phyloP scores from a whole-genome alignment of 192 early-diverging fungal genomes.

The Spizellomyces sp. region DNA sequence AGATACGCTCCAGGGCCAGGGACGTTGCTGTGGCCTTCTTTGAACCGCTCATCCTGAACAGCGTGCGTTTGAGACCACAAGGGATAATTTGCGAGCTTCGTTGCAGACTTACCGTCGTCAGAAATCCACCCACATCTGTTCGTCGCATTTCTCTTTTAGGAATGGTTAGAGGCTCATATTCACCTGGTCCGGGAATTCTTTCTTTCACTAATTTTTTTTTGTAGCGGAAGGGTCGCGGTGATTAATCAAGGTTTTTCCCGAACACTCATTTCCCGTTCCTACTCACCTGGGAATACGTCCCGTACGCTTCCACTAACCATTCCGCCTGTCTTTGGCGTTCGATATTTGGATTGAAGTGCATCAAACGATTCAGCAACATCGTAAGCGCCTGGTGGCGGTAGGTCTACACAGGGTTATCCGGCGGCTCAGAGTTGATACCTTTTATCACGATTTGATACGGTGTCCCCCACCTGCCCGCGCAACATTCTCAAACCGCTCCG shows the following conservation, averaged over 20 bases:
- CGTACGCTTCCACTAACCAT: constrained; percentile 39
- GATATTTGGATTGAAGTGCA: constrained; percentile 36
- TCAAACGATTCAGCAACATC: constrained; percentile 50
- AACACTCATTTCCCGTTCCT: not conserved
- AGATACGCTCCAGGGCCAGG: constrained; percentile 55
- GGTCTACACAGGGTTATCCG: constrained; percentile 11
- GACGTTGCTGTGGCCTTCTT: constrained; percentile 17
- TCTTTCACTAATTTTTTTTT: constrained; percentile 31
- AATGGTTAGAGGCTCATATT: constrained; percentile 39
- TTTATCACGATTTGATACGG: no score
- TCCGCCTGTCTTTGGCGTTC: constrained; percentile 34
- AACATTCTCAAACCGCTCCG: constrained; percentile 44
- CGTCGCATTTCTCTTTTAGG: constrained; percentile 26
- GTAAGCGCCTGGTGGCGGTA: constrained; percentile 60
- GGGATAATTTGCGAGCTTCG: not conserved
- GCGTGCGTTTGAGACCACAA: not conserved
- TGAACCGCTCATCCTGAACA: constrained; percentile 45
- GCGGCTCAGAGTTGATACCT: no score
- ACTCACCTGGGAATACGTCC: constrained; percentile 50
- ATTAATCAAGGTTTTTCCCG: not conserved
- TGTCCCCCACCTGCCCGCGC: not conserved
- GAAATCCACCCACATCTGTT: constrained; percentile 28
- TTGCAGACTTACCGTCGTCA: constrained; percentile 42
- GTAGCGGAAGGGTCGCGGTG: not conserved
- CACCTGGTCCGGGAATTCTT: constrained; percentile 49